A percentile compares a stretch with the other conserved stretches of the same genome.
Conservation (phyloP, 2,329 filamentous ascomycete genomes). For the Fusarium temperatum region DNA sequence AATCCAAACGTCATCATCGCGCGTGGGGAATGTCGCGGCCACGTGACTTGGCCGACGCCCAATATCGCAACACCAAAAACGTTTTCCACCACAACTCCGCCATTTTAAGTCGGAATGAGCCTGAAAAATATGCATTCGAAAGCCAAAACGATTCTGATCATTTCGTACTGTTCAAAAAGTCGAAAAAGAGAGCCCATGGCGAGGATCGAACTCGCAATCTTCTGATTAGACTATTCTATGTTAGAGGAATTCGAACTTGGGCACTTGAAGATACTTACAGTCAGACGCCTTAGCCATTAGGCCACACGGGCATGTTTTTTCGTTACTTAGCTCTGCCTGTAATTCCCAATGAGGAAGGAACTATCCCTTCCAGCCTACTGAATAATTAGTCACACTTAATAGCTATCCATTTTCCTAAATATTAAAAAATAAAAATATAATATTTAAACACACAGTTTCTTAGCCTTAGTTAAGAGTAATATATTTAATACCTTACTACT, state of each 20-base stretch:
- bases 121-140: rapidly evolving
- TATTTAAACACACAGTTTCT: no score
- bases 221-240: background rate
- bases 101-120: rapidly evolving
- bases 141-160: rapidly evolving
- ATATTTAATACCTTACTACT: no score
- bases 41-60: background rate
- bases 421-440: no score
- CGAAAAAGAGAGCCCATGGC: rapidly evolving
- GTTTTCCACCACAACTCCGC: rapidly evolving
- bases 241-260: no score
- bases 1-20: background rate
- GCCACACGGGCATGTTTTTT: background rate
- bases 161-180: rapidly evolving
- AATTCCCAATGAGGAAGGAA: no score
- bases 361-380: no score
- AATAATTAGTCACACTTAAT: no score
- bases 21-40: no score
- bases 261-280: background rate
- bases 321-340: no score
- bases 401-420: no score
- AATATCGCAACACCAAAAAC: rapidly evolving
- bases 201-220: rapidly evolving
- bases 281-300: background rate
- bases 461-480: no score